Conservation (phyloP, 2,329 filamentous ascomycete genomes). For the Emericellopsis atlantica region DNA sequence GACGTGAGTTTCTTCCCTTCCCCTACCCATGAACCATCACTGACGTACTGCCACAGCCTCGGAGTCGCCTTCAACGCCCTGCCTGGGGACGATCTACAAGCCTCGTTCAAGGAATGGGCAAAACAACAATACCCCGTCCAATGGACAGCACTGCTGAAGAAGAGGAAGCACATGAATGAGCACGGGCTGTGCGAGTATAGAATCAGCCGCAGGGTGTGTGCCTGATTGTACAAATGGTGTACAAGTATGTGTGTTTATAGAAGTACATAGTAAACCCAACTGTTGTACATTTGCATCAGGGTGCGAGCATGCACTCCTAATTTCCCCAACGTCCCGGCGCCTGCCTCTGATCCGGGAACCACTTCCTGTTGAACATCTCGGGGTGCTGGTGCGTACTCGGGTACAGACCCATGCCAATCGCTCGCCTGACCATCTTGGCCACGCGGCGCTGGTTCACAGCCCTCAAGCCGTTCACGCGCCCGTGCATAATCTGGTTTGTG, state of each 20-base stretch:
- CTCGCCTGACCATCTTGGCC: conserved; percentile 81
- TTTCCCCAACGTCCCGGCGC: too few relatives aligned
- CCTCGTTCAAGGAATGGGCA: conserved; percentile 64
- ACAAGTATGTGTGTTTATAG: conserved; percentile 20
- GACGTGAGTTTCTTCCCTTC: conserved; percentile 45
- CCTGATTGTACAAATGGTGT: conserved; percentile 27
- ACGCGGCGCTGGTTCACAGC: conserved; percentile 88
- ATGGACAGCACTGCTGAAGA: conserved; percentile 54
- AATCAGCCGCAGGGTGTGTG: conserved; percentile 23
- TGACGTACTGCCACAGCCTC: conserved; percentile 34
- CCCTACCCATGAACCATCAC: not conserved
- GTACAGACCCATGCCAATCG: conserved; percentile 82
- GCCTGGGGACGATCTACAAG: conserved; percentile 51
- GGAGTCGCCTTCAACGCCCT: conserved; percentile 67
- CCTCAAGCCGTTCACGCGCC: conserved; percentile 63
- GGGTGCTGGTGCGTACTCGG: conserved; percentile 86
- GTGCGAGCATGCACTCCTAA: conserved; percentile 1
- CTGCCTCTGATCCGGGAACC: conserved; percentile 10
- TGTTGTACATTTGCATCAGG: conserved; percentile 19
- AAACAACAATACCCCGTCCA: conserved; percentile 50
- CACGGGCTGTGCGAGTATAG: conserved; percentile 36
- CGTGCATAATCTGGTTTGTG: conserved; percentile 74
- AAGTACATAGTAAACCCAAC: conserved; percentile 12
- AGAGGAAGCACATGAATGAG: conserved; percentile 30
- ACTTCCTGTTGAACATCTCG: conserved; percentile 49